Percentiles rank a stretch among this genome's conserved stretches.
phyloP scores from a whole-genome alignment of 2,329 filamentous ascomycete genomes.

The Xylaria sp. region DNA sequence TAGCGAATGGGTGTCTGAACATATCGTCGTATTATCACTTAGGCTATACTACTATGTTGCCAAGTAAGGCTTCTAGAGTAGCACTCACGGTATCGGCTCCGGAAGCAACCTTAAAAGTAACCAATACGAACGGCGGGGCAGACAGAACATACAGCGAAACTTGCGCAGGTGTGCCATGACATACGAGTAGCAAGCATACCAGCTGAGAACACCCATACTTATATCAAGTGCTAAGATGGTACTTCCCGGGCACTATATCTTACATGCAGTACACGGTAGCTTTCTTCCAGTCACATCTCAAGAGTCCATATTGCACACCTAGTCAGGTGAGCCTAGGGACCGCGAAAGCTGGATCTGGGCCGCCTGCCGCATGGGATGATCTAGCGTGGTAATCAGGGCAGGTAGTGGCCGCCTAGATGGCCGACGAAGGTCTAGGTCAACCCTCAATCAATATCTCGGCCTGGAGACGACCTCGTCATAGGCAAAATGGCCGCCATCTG shows the following conservation, averaged over 20 bases:
- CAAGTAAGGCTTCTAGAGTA: conserved; percentile 3
- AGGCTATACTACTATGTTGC: conserved; percentile 20
- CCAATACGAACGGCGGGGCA: conserved; percentile 12
- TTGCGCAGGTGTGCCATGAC: not conserved
- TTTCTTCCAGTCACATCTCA: not conserved
- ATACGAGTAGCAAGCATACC: not conserved
- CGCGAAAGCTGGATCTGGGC: not conserved
- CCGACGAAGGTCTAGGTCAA: conserved; percentile 12
- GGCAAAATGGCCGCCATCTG: conserved; percentile 2
- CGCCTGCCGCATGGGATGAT: not conserved
- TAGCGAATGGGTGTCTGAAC: not conserved
- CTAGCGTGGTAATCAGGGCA: not conserved
- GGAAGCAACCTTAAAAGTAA: conserved; percentile 1
- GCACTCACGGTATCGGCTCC: conserved; percentile 13
- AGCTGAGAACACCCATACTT: not conserved
- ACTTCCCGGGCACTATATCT: not conserved
- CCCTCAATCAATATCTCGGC: not conserved
- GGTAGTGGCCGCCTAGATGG: not conserved
- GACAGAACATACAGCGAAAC: not conserved
- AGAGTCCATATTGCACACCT: not conserved
- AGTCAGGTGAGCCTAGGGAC: not conserved
- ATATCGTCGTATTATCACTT: conserved; percentile 4
- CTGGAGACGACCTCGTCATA: not conserved
- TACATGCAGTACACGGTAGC: not conserved
- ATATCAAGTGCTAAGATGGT: not conserved